Evolutionary conservation across 768 basidiomycete genomes (phyloP).

Genomic region (Tricholoma furcatifolium): DNA sequence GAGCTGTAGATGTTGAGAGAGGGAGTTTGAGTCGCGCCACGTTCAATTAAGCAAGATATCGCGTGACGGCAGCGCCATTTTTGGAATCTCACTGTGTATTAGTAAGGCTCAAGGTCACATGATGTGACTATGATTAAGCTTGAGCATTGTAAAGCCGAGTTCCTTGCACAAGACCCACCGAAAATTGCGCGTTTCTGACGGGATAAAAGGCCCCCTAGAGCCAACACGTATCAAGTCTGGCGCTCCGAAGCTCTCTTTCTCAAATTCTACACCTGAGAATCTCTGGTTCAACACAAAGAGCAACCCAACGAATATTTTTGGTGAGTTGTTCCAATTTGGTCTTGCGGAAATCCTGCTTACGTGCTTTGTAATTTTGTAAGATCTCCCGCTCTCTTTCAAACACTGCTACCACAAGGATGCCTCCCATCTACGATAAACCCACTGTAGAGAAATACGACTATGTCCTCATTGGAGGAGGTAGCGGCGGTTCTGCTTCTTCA

Average conservation of each 20-base stretch:
- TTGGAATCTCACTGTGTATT: too few species aligned
- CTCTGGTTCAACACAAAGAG: slow-evolving; percentile 12
- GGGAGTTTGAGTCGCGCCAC: too few species aligned
- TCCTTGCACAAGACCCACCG: slow-evolving; percentile 6
- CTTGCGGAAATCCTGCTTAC: slow-evolving; percentile 11
- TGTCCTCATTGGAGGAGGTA: slow-evolving; percentile 90
- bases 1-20: too few species aligned
- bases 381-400: slow-evolving; percentile 45
- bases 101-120: slow-evolving; percentile 6
- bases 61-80: too few species aligned
- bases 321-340: slow-evolving; percentile 8
- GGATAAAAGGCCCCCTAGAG: slow-evolving; percentile 22
- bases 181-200: slow-evolving; percentile 12
- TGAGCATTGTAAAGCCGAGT: background rate
- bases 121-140: background rate
- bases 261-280: slow-evolving; percentile 8
- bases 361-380: slow-evolving; percentile 30
- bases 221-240: slow-evolving; percentile 24
- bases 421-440: slow-evolving; percentile 65
- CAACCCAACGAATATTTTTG: slow-evolving; percentile 17
- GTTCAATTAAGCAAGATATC: too few species aligned
- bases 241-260: slow-evolving; percentile 20
- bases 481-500: slow-evolving; percentile 87
- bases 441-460: slow-evolving; percentile 74
- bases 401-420: slow-evolving; percentile 50